A percentile compares a stretch with the other conserved stretches of the same genome.
Conservation (phyloP, 2,329 filamentous ascomycete genomes). For the Trichophyton mentagrophytes region DNA sequence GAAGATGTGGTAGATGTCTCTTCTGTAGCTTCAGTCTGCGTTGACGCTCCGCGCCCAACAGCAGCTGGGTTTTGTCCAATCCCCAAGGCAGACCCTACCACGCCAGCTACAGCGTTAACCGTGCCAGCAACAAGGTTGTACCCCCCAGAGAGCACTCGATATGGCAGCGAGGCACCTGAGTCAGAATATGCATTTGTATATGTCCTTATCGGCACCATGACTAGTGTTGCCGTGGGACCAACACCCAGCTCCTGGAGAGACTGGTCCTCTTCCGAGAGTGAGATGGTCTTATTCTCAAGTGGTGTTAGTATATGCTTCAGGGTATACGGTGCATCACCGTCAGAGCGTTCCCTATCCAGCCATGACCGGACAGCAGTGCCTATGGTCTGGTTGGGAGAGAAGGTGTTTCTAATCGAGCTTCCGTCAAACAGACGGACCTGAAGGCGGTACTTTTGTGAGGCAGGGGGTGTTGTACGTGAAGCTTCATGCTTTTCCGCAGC, state of each 20-base stretch:
- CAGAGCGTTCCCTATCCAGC: constrained; percentile 53
- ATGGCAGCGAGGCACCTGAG: constrained; percentile 24
- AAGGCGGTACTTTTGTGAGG: constrained; percentile 42
- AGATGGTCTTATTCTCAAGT: constrained; percentile 59
- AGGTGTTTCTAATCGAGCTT: constrained; percentile 59
- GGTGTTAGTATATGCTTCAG: constrained; percentile 78
- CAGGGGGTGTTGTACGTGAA: not conserved
- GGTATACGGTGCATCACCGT: constrained; percentile 54
- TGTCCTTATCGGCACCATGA: constrained; percentile 59
- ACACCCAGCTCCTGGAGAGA: constrained; percentile 58
- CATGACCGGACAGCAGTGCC: constrained; percentile 57
- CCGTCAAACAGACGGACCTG: constrained; percentile 79
- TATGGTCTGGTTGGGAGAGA: constrained; percentile 53
- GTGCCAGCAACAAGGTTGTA: constrained; percentile 34
- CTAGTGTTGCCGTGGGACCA: constrained; percentile 65
- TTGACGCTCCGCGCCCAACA: not conserved
- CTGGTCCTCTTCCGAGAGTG: constrained; percentile 59
- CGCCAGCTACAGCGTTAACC: constrained; percentile 30
- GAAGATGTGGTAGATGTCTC: constrained; percentile 6
- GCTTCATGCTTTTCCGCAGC: constrained; percentile 6
- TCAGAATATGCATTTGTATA: constrained; percentile 47
- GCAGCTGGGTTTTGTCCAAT: constrained; percentile 20
- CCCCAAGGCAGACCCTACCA: constrained; percentile 34
- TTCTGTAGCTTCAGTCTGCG: constrained; percentile 3
- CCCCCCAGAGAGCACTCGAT: constrained; percentile 29